Evolutionary conservation across 2,329 filamentous ascomycete genomes (phyloP), one percentile per base, ranked within the genome.

Genomic region (Fusarium drepaniforme): DNA sequence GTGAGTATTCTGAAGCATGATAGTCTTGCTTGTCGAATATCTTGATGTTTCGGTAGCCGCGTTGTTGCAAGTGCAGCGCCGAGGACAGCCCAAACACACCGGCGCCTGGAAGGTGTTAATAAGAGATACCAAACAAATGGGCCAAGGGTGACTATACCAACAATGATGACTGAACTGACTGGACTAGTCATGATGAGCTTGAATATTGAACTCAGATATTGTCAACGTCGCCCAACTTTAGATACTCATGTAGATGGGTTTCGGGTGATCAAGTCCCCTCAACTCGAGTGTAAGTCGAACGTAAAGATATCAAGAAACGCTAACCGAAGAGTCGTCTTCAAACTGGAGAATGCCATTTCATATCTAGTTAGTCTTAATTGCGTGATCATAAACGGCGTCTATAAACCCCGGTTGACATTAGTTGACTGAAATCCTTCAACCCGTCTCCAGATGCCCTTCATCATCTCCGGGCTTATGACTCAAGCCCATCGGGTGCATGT

Each of bases 11-110:
- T 13, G 59, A 62, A 18, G 59, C 59, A 35, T 62, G 40, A 16
- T 25, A 46, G 4, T 62, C 59, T 4, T 62, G 59, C 3, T 62
- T 62, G 40, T 62, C 59, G 11, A 62, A 62, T 62, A 35, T 35
- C 40, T 62, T 46, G 59, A 46, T 46, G 40, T 46, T 28, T 62
- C n/a, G 38, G 5, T 62, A 62, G 28, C 59, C 40, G 5, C 58
- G 58, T 23, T 44, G 23, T 33, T 44, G 38, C n/a, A 62, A 28
- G 12, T 62, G 59, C 28, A 62, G 1, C 1, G 59, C 59, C 8
- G 40, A 46, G 13, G 59, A 46, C n/a, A 62, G 40, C 13, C 40
- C 59, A 62, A 62, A 62, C 8, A 62, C 40, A 6, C 59, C 59
- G 8, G 59, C 28, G 15, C 59, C 59, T 46, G 13, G 5, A 49